A percentile compares a stretch with the other conserved stretches of the same genome.
Evolutionary conservation across 2,329 filamentous ascomycete species (phyloP).

Genomic region (Clarireedia paspali): DNA sequence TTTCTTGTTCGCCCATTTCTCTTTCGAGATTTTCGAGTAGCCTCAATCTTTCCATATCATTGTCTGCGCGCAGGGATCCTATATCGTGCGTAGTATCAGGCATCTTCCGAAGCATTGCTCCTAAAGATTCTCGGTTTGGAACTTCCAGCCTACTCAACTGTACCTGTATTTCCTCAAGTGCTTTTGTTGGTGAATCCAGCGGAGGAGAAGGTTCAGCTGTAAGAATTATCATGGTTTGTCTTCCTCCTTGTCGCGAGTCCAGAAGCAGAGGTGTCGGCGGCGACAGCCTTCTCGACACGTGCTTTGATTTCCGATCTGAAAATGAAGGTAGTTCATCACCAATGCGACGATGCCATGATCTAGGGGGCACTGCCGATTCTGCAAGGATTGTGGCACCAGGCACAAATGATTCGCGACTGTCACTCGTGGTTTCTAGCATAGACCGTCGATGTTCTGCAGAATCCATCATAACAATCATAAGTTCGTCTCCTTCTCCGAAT

Average conservation of each 20-base stretch:
- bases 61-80: constrained; percentile 4
- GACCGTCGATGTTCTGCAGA: constrained; percentile 20
- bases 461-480: constrained; percentile 41
- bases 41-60: constrained; percentile 14
- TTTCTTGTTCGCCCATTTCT: constrained; percentile 54
- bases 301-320: constrained; percentile 42
- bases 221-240: constrained; percentile 37
- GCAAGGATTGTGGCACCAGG: constrained; percentile 19
- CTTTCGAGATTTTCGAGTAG: constrained; percentile 52
- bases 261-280: constrained; percentile 50
- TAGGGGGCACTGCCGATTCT: background rate
- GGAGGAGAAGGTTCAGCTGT: constrained; percentile 23
- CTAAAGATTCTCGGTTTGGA: constrained; percentile 23
- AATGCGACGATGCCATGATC: constrained; percentile 46
- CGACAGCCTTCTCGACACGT: constrained; percentile 42
- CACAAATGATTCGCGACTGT: constrained; percentile 25
- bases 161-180: constrained; percentile 26
- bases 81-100: constrained; percentile 10
- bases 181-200: constrained; percentile 23
- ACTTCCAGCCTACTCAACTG: constrained; percentile 27
- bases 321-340: constrained; percentile 53
- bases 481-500: constrained; percentile 29
- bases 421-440: constrained; percentile 16
- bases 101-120: constrained; percentile 21
- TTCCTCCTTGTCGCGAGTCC: constrained; percentile 32